Percentiles rank a stretch among this genome's conserved stretches.
phyloP scores from a whole-genome alignment of 2,329 filamentous ascomycete species.

The Penicillium sp. region DNA sequence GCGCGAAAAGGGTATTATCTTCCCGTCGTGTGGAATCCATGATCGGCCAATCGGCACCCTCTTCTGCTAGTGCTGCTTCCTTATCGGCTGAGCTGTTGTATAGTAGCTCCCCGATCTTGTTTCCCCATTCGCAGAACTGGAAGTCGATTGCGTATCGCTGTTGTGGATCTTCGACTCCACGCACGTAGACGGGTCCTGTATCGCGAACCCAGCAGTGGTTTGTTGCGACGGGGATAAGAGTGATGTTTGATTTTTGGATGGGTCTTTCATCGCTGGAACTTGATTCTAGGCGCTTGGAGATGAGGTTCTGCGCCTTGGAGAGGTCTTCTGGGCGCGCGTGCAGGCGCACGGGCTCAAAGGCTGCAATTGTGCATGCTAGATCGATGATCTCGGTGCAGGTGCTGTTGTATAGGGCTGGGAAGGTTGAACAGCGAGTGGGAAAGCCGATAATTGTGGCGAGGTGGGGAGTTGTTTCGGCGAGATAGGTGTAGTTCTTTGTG shows the following conservation, averaged over 20 bases:
- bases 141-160: constrained; percentile 24
- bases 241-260: constrained; percentile 14
- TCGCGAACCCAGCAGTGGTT: constrained; percentile 35
- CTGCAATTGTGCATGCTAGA: constrained; percentile 28
- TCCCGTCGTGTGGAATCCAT: constrained; percentile 7
- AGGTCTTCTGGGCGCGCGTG: constrained; percentile 28
- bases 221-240: constrained; percentile 17
- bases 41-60: constrained; percentile 17
- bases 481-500: constrained; percentile 19
- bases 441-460: constrained; percentile 30
- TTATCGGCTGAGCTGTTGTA: constrained; percentile 14
- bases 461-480: constrained; percentile 25
- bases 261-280: background rate
- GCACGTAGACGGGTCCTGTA: constrained; percentile 30
- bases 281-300: constrained; percentile 5
- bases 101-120: constrained; percentile 17
- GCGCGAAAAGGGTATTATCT: constrained; percentile 22
- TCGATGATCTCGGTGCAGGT: constrained; percentile 28
- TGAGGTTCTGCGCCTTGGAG: constrained; percentile 9
- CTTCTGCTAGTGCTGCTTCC: constrained; percentile 3
- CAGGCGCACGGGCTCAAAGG: constrained; percentile 34
- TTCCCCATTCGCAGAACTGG: constrained; percentile 25
- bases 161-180: constrained; percentile 8
- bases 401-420: constrained; percentile 18
- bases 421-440: constrained; percentile 24